Base-by-base conservation (phyloP, 768 basidiomycete species). In the Serendipita indica region DNA sequence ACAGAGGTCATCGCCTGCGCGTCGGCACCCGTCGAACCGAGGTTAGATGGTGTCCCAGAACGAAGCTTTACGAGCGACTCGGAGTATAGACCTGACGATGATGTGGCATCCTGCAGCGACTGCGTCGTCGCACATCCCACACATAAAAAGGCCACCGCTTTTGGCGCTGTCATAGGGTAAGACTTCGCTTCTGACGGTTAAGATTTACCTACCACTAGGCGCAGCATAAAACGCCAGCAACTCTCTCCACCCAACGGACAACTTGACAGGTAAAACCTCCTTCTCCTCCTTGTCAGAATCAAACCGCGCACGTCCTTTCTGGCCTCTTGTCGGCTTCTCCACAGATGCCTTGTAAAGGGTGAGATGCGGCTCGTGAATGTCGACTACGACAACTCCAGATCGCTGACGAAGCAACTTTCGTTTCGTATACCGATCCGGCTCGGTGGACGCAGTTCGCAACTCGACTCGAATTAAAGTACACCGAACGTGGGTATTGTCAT, bases 321-420 rank as follows among this genome's bases (percentile, higher is more conserved):
- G 10, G 10, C n/a, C 10, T 10, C 10, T 10, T 37, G 35, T 10
- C 35, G 35, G 35, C 5, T 10, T 28, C 16, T 12, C 25, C 32
- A 18, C 16, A 16, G 4, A 10, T 25, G 10, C n/a, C n/a, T 27
- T 33, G 12, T 16, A 30, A 18, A 54, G 49, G 10, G 32, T 10
- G 10, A 54, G 16, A 27, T 54, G 32, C 4, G 49, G 49, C 20
- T 74, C 72, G 65, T 82, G 79, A 1, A 86, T 57, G 64, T 89
- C 86, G 33, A 86, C 27, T 14, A 86, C 69, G 3, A 88, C 61
- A 25, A 79, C 77, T 3, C 90, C 89, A 41, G 89, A 89, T 25
- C 86, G 79, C 16, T 73, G 74, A 6, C 41, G 41, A n/a, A 25
- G 7, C n/a, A 43, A 43, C 7, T 43, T 43, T 6, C 41, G 41